A percentile compares a stretch with the other conserved stretches of the same genome.
Evolutionary conservation across 2,329 filamentous ascomycete genomes (phyloP).

Genomic region (Fonsecaea nubica): DNA sequence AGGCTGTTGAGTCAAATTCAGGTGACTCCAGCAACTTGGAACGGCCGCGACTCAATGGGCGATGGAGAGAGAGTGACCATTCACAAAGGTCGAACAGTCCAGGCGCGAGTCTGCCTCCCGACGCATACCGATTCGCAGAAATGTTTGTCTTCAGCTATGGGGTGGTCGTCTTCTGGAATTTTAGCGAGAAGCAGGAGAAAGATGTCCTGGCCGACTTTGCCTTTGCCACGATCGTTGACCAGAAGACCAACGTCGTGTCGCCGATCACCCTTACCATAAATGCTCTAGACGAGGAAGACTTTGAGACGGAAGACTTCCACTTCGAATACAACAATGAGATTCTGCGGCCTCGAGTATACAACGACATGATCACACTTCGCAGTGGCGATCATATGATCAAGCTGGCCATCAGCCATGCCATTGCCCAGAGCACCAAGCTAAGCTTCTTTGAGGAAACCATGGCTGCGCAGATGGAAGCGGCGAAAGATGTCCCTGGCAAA

Average conservation of each 20-base stretch:
- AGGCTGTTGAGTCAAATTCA: slow-evolving; percentile 38
- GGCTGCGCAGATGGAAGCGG: slow-evolving; percentile 90
- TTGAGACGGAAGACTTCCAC: slow-evolving; percentile 97
- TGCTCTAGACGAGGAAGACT: slow-evolving; percentile 84
- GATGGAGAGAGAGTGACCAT: slow-evolving; percentile 38
- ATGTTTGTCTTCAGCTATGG: slow-evolving; percentile 98
- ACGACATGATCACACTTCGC: slow-evolving; percentile 97
- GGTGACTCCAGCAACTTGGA: slow-evolving; percentile 40
- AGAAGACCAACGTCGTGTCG: slow-evolving; percentile 43
- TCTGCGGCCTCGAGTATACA: slow-evolving; percentile 88
- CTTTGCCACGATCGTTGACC: slow-evolving; percentile 60
- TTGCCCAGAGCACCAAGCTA: slow-evolving; percentile 95
- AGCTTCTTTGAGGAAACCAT: slow-evolving; percentile 96
- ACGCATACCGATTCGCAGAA: slow-evolving; percentile 83
- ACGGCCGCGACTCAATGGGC: slow-evolving; percentile 44
- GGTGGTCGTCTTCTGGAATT: slow-evolving; percentile 99
- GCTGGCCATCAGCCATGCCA: slow-evolving; percentile 74
- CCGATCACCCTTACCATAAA: slow-evolving; percentile 73
- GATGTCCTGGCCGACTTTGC: slow-evolving; percentile 93
- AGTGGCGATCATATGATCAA: slow-evolving; percentile 95
- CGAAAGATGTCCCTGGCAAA: slow-evolving; percentile 87
- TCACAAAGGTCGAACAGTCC: slow-evolving; percentile 56
- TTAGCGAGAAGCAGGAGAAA: slow-evolving; percentile 93
- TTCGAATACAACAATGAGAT: slow-evolving; percentile 93
- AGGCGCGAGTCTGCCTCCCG: slow-evolving; percentile 62